phyloP scores from a whole-genome alignment of 2,329 filamentous ascomycete species.

The Aspergillus brasiliensis region DNA sequence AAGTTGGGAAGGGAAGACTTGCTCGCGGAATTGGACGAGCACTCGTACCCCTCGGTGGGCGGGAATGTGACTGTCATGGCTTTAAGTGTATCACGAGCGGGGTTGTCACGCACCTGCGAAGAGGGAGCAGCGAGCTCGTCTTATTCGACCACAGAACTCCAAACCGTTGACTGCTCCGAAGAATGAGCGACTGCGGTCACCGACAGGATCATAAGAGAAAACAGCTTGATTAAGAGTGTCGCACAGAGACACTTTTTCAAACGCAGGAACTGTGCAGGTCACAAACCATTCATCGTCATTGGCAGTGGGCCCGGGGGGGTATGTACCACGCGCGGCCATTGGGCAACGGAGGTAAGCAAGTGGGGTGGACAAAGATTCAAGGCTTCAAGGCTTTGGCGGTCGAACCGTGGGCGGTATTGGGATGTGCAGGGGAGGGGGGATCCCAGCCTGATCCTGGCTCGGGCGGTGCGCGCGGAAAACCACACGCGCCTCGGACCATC shows the following conservation, averaged over 20 bases:
- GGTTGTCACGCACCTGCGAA: constrained; percentile 20
- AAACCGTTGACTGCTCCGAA: constrained; percentile 2
- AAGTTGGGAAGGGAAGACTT: neutral
- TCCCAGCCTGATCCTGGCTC: neutral
- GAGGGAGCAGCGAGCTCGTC: constrained; percentile 11
- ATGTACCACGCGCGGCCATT: constrained; percentile 11
- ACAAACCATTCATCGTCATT: constrained; percentile 20
- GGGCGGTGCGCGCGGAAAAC: constrained; percentile 8
- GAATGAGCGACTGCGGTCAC: neutral
- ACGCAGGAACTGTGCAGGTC: constrained; percentile 20
- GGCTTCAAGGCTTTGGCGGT: neutral
- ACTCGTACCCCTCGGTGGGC: constrained; percentile 16
- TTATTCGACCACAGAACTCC: constrained; percentile 15
- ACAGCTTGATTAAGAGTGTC: constrained; percentile 8
- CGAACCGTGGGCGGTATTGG: neutral
- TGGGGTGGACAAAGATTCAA: neutral
- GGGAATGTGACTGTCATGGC: constrained; percentile 18
- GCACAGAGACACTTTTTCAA: constrained; percentile 12
- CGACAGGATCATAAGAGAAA: neutral
- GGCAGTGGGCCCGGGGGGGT: constrained; percentile 14
- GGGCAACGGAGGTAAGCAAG: constrained; percentile 1
- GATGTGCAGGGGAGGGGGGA: constrained; percentile 1
- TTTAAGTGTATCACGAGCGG: constrained; percentile 18
- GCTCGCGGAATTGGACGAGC: constrained; percentile 3
- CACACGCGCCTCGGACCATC: constrained; percentile 5